Base-by-base conservation (phyloP, 805 yeast genomes). In the Trichomonascus vanleenenianus region DNA sequence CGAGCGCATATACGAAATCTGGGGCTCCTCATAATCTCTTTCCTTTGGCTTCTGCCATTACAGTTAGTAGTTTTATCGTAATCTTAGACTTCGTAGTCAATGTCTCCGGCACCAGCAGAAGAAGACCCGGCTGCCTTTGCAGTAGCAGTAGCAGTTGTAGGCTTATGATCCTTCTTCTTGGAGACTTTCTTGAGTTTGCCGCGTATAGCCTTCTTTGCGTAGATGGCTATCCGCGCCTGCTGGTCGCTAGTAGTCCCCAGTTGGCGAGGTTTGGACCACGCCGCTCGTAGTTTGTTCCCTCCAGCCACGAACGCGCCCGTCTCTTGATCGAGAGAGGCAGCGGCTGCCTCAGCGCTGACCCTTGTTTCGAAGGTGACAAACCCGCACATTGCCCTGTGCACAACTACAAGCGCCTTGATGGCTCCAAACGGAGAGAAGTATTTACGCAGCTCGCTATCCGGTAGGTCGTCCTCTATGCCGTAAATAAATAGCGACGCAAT, bases 401-500 rank as follows among this genome's bases (percentile, higher is more conserved):
- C 71, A 18, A 81, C 60, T 9, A 70, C 67, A 27, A 79, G 56
- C 15, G 76, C 62, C 44, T 74, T 71, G 10, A 83, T 53, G 31
- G 65, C 57, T 1, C 83, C 83, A 46, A 59, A 59, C 20, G 64
- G 57, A 32, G 66, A 66, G 45, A 82, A 78, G 50, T 61, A 69
- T 6, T 76, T 76, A 14, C 75, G 58, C 12, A 87, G 66, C 43
- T 66, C 64, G 61, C 79, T 80, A 54, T 81, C 86, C 0, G 94
- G 82, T 5, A 82, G 58, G 12, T 78, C 78, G 3, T 77, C 75
- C 48, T 75, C 80, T 15, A 86, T 68, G 1, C 96, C 96, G 63
- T 81, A 85, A 15, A 88, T 57, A 58, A 88, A 87, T 44, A 87
- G 74, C 0, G 88, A 73, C 43, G 70, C 72, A n/a, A 76, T 56